phyloP scores from a whole-genome alignment of 148 eudicot genomes.

The Euryodendron excelsum region DNA sequence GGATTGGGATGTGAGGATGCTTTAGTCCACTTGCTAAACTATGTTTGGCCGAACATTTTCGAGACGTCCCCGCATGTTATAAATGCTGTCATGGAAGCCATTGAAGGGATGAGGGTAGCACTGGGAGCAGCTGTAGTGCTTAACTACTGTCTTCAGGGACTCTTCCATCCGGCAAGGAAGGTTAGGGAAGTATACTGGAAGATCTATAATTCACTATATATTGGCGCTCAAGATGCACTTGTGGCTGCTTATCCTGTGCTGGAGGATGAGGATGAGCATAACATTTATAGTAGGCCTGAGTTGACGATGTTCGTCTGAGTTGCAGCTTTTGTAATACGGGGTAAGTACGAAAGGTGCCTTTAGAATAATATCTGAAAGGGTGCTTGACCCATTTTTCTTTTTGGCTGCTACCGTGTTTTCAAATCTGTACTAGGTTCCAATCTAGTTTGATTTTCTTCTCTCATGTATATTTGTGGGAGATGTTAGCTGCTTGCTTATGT shows the following conservation, averaged over 20 bases:
- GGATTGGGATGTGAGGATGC: conserved; percentile 97
- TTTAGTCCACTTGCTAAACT: conserved; percentile 70
- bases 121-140: conserved; percentile 81
- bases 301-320: conserved; percentile 66
- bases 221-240: conserved; percentile 88
- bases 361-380: conserved; percentile 25
- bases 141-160: conserved; percentile 88
- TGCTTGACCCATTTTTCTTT: background rate
- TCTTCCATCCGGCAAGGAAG: conserved; percentile 95
- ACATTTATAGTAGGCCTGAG: conserved; percentile 75
- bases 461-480: background rate
- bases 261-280: conserved; percentile 73
- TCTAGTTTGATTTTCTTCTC: background rate
- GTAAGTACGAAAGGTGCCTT: background rate
- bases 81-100: conserved; percentile 91
- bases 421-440: background rate
- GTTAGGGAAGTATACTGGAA: conserved; percentile 98
- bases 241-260: conserved; percentile 84
- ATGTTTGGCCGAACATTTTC: conserved; percentile 93
- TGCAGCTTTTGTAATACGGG: background rate
- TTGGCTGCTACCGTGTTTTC: background rate
- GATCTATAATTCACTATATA: conserved; percentile 85
- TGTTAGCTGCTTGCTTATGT: background rate
- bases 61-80: conserved; percentile 96
- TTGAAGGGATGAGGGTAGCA: conserved; percentile 96